Evolutionary conservation across 1,284 basidiomycete species (phyloP).

Genomic region (Calocybe gambosa): DNA sequence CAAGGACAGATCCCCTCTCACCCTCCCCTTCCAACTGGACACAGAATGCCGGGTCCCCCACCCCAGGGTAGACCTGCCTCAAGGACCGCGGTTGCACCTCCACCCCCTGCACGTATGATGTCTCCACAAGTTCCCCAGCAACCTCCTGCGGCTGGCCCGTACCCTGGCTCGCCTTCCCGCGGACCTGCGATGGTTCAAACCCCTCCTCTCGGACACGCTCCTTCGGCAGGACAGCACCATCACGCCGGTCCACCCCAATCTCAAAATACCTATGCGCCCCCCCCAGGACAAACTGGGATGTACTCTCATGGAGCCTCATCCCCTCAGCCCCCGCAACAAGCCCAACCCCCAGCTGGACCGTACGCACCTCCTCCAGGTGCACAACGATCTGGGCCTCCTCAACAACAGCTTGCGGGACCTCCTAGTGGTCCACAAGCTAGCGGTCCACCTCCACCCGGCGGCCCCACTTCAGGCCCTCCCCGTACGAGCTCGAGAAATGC

Average conservation of each 20-base stretch:
- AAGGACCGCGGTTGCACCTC: slow-evolving; percentile 24
- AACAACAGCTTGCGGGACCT: slow-evolving; percentile 20
- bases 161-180: slow-evolving; percentile 35
- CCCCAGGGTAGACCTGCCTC: slow-evolving; percentile 28
- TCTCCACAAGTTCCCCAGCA: slow-evolving; percentile 34
- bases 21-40: slow-evolving; percentile 30
- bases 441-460: slow-evolving; percentile 20
- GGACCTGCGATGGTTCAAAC: slow-evolving; percentile 29
- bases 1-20: slow-evolving; percentile 46
- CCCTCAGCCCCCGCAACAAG: slow-evolving; percentile 22
- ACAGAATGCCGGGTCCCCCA: slow-evolving; percentile 22
- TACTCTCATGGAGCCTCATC: slow-evolving; percentile 17
- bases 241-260: slow-evolving; percentile 9
- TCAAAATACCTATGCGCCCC: slow-evolving; percentile 15
- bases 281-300: slow-evolving; percentile 26
- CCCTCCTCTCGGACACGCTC: slow-evolving; percentile 22
- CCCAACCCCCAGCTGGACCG: slow-evolving; percentile 36
- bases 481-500: slow-evolving; percentile 25
- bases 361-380: slow-evolving; percentile 27
- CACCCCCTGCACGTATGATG: slow-evolving; percentile 35
- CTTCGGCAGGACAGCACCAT: slow-evolving; percentile 20
- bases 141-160: slow-evolving; percentile 34
- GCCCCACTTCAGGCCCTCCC: slow-evolving; percentile 24
- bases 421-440: slow-evolving; percentile 34
- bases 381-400: slow-evolving; percentile 21